Evolutionary conservation across 192 early-diverging fungal genomes (phyloP).

Genomic region (Dimargaris cristalligena): DNA sequence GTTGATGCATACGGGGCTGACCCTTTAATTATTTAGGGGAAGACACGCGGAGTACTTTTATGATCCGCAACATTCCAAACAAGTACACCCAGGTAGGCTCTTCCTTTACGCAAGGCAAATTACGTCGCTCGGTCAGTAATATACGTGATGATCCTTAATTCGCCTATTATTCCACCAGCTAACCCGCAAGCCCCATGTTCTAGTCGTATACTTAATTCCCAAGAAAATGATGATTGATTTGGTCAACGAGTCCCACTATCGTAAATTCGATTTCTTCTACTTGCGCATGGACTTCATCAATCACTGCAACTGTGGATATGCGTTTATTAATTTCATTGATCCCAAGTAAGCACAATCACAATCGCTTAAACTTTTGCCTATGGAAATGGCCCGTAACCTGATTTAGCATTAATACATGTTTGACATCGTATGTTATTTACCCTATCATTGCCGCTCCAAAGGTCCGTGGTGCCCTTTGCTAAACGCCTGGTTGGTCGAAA

Average conservation of each 20-base stretch:
- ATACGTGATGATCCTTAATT: no score
- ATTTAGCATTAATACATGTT: no score
- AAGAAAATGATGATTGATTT: conserved; percentile 61
- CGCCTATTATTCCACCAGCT: no score
- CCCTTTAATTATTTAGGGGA: conserved; percentile 14
- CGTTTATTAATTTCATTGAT: conserved; percentile 55
- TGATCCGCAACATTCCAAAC: conserved; percentile 81
- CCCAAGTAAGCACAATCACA: no score
- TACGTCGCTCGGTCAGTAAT: no score
- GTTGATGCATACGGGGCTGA: background rate
- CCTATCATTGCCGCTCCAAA: conserved; percentile 9
- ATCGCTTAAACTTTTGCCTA: no score
- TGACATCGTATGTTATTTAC: background rate
- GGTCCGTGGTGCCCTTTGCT: conserved; percentile 47
- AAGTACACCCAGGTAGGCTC: conserved; percentile 53
- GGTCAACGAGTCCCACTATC: conserved; percentile 51
- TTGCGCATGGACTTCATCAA: conserved; percentile 79
- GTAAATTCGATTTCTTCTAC: conserved; percentile 60
- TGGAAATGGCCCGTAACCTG: no score
- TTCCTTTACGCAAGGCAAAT: no score
- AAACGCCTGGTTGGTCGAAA: conserved; percentile 48
- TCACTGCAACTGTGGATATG: conserved; percentile 74
- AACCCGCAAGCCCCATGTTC: no score
- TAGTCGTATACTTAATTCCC: no score
- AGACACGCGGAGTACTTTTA: conserved; percentile 62